A percentile compares a stretch with the other conserved stretches of the same genome.
Evolutionary conservation across 1,284 basidiomycete genomes (phyloP).

Genomic region (Melanopsichium pennsylvanicum): DNA sequence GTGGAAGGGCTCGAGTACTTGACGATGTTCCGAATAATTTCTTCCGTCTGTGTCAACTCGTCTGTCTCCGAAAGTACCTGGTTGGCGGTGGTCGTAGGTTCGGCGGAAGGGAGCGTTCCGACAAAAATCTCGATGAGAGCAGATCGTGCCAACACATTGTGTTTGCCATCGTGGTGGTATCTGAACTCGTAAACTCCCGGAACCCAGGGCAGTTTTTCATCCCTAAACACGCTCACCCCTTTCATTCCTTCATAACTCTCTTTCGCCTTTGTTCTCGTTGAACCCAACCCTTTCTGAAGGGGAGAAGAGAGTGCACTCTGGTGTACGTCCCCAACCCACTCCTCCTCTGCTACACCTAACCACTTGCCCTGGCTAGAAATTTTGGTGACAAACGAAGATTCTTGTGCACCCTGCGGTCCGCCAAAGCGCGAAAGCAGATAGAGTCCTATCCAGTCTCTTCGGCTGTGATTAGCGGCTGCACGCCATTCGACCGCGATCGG

Average conservation of each 20-base stretch:
- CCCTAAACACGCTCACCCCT: slow-evolving; percentile 66
- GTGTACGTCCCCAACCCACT: slow-evolving; percentile 84
- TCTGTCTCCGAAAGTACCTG: slow-evolving; percentile 63
- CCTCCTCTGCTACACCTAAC: slow-evolving; percentile 87
- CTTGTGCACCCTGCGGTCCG: slow-evolving; percentile 24
- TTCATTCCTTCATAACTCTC: neutral
- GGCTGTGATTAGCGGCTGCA: slow-evolving; percentile 84
- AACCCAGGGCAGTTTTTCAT: slow-evolving; percentile 76
- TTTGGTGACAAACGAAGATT: slow-evolving; percentile 70
- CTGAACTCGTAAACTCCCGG: slow-evolving; percentile 84
- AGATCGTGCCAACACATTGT: slow-evolving; percentile 88
- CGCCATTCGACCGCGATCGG: slow-evolving; percentile 86
- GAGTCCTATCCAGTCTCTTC: slow-evolving; percentile 96
- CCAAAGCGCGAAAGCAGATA: slow-evolving; percentile 69
- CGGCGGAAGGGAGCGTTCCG: slow-evolving; percentile 74
- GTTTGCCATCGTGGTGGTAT: slow-evolving; percentile 74
- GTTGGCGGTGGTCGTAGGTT: too few relatives aligned
- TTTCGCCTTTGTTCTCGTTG: too few relatives aligned
- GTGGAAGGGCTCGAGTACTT: slow-evolving; percentile 52
- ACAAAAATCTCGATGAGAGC: slow-evolving; percentile 88
- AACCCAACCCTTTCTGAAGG: too few relatives aligned
- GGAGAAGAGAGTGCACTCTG: too few relatives aligned
- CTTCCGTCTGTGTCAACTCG: slow-evolving; percentile 70
- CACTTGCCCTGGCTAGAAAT: slow-evolving; percentile 89
- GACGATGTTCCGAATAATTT: slow-evolving; percentile 73